phyloP scores from a whole-genome alignment of 768 basidiomycete species.

The Boletus reticulatus region DNA sequence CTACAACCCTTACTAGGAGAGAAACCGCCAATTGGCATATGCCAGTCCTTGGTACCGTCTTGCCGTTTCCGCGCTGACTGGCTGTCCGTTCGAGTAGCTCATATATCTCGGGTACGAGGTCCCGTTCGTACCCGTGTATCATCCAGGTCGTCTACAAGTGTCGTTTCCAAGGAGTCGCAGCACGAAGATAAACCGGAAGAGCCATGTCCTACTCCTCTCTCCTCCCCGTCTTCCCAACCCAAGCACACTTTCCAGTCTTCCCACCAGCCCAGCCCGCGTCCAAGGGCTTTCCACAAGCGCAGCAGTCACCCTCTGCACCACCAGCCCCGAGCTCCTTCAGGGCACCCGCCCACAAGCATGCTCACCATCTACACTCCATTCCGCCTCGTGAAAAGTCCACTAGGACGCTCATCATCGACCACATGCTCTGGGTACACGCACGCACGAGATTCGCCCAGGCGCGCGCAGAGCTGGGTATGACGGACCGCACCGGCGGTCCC shows the following conservation, averaged over 20 bases:
- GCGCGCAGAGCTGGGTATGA: slow-evolving; percentile 83
- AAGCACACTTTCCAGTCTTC: slow-evolving; percentile 19
- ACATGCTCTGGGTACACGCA: slow-evolving; percentile 83
- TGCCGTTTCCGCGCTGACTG: not conserved
- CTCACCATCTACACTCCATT: slow-evolving; percentile 83
- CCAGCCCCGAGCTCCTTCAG: slow-evolving; percentile 41
- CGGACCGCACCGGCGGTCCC: slow-evolving; percentile 72
- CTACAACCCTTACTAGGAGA: too few relatives aligned
- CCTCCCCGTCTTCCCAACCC: slow-evolving; percentile 17
- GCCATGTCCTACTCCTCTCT: slow-evolving; percentile 33
- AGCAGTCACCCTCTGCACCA: slow-evolving; percentile 14
- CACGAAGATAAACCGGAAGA: slow-evolving; percentile 24
- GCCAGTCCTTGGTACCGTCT: not conserved
- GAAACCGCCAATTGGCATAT: too few relatives aligned
- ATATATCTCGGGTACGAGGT: not conserved
- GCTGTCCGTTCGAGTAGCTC: not conserved
- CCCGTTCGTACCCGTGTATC: slow-evolving; percentile 2
- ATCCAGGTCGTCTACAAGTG: not conserved
- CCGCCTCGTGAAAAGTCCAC: slow-evolving; percentile 89
- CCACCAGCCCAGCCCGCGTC: slow-evolving; percentile 8
- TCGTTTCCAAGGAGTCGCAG: not conserved
- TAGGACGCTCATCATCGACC: slow-evolving; percentile 82
- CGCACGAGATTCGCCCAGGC: slow-evolving; percentile 81
- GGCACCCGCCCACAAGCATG: slow-evolving; percentile 83
- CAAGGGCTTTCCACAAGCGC: slow-evolving; percentile 6